Evolutionary conservation across 1,284 basidiomycete genomes (phyloP).

Genomic region (Trametes sp.): DNA sequence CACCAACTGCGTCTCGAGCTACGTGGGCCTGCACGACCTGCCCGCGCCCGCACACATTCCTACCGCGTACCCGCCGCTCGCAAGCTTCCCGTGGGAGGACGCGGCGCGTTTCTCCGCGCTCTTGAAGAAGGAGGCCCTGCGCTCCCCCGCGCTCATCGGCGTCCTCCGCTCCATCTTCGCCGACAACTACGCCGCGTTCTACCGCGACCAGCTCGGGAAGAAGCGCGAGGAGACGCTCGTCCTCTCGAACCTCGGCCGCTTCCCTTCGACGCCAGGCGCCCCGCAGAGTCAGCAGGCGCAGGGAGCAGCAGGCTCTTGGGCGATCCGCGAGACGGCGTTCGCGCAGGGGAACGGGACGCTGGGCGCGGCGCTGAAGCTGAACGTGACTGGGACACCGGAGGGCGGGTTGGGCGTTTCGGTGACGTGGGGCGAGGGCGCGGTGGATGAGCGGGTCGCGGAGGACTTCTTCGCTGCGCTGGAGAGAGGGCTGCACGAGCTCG

Average conservation of each 20-base stretch:
- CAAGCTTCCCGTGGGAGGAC: conserved; percentile 35
- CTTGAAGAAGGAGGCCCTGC: conserved; percentile 22
- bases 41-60: background rate
- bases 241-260: conserved; percentile 45
- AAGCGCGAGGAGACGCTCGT: conserved; percentile 42
- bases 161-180: conserved; percentile 43
- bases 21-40: conserved; percentile 34
- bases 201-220: conserved; percentile 40
- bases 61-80: background rate
- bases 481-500: conserved; percentile 17
- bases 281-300: no score
- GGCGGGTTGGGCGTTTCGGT: conserved; percentile 46
- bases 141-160: conserved; percentile 41
- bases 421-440: conserved; percentile 44
- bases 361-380: conserved; percentile 47
- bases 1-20: conserved; percentile 44
- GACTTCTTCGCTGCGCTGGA: conserved; percentile 37
- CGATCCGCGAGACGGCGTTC: conserved; percentile 35
- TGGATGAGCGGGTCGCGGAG: conserved; percentile 43
- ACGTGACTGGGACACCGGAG: conserved; percentile 36
- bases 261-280: background rate
- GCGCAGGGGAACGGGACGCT: conserved; percentile 44
- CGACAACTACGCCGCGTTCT: conserved; percentile 37
- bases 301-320: no score
- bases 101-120: conserved; percentile 28